Percentiles rank a stretch among this genome's conserved stretches.
phyloP scores from a whole-genome alignment of 2,329 filamentous ascomycete species.

The Metarhizium album region DNA sequence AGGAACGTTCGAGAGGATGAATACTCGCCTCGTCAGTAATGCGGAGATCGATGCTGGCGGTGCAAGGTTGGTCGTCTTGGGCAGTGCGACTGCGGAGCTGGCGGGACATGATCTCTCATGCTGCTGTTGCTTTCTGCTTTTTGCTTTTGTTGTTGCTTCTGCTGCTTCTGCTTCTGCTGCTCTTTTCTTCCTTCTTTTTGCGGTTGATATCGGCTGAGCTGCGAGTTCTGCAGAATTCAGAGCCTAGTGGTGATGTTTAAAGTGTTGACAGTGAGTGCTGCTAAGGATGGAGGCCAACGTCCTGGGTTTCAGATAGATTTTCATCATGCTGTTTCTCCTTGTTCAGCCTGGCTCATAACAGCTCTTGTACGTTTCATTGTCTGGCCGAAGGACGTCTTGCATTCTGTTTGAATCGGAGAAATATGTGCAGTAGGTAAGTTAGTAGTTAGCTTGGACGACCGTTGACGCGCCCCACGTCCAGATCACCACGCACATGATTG shows the following conservation, averaged over 20 bases:
- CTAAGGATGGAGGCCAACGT: too few species aligned
- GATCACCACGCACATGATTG: constrained; percentile 1
- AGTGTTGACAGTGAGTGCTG: too few species aligned
- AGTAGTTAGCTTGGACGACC: too few species aligned
- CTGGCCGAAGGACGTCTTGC: too few species aligned
- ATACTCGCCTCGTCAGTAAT: neutral
- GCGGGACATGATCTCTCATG: neutral
- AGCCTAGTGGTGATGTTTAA: neutral
- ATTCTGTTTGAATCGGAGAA: too few species aligned
- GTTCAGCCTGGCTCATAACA: too few species aligned
- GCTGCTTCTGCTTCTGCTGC: neutral
- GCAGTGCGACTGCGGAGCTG: neutral
- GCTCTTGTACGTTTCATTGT: too few species aligned
- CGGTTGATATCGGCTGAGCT: neutral
- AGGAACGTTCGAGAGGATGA: neutral
- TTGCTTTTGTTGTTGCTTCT: too few species aligned
- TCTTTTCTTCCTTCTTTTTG: neutral
- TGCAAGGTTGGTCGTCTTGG: neutral
- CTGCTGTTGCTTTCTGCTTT: neutral
- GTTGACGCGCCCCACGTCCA: neutral
- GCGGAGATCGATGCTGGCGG: neutral
- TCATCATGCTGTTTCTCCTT: too few species aligned
- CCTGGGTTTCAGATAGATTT: too few species aligned
- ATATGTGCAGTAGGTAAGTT: too few species aligned
- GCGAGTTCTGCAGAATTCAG: neutral